Evolutionary conservation across 2,329 filamentous ascomycete genomes (phyloP).

Genomic region (Trichophyton simii): DNA sequence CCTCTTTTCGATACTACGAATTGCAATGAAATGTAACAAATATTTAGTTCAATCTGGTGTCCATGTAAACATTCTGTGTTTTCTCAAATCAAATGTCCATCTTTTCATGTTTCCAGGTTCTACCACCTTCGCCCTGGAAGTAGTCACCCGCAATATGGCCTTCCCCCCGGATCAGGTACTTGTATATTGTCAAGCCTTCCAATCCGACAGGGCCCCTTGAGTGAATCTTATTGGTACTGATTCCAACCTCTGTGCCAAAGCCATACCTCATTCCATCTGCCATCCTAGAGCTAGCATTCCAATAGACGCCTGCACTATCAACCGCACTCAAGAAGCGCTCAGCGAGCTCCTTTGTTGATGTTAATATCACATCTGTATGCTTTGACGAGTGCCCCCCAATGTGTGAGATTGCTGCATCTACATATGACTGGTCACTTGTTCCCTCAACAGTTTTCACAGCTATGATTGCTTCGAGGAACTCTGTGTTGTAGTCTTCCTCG

Average conservation of each 20-base stretch:
- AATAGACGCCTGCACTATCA: conserved; percentile 87
- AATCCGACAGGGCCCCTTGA: conserved; percentile 83
- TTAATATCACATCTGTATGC: conserved; percentile 88
- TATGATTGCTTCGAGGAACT: conserved; percentile 74
- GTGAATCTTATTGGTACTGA: conserved; percentile 98
- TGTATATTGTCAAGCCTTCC: conserved; percentile 93
- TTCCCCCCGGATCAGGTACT: conserved; percentile 75
- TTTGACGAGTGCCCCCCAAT: conserved; percentile 88
- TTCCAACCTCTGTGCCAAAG: conserved; percentile 95
- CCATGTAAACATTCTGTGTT: not conserved
- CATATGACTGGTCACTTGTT: conserved; percentile 21
- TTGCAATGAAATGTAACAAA: not conserved
- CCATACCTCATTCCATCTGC: conserved; percentile 95
- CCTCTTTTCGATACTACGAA: not conserved
- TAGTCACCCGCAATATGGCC: conserved; percentile 77
- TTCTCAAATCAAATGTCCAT: conserved; percentile 22
- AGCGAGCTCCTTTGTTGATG: conserved; percentile 52
- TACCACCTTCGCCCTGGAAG: conserved; percentile 39
- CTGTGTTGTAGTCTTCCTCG: conserved; percentile 67
- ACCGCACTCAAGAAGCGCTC: conserved; percentile 73
- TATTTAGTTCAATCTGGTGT: not conserved
- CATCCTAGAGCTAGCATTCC: conserved; percentile 90
- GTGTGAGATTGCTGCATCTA: conserved; percentile 66
- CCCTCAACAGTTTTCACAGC: conserved; percentile 65
- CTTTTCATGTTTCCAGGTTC: conserved; percentile 44